Evolutionary conservation across 106 monocot species (phyloP), one percentile per base, ranked within the genome.

Genomic region (Acorus gramineus): DNA sequence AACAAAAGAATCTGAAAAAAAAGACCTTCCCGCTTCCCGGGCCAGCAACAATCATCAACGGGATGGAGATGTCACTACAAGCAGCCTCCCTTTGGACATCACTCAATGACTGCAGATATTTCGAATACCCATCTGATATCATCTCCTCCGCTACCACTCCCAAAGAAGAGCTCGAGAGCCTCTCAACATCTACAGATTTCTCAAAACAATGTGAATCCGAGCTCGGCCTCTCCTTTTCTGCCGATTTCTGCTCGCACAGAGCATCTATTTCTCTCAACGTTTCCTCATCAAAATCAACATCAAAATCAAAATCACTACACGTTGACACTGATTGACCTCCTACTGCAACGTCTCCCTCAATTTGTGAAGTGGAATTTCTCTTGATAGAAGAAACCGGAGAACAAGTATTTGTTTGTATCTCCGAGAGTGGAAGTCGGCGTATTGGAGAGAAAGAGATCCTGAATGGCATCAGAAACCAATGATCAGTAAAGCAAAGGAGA

Each of bases 11-110:
- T 67, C n/a, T 7, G 11, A 1, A 55, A n/a, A 57, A 54, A 13
- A 6, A 62, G n/a, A 86, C 94, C 90, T 95, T 95, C 73, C 94
- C 90, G 55, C 94, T 95, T 60, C 94, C 94, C 4, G 90, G 94
- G 4, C 86, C 90, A 0, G 94, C 94, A 6, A 90, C 79, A 14
- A 95, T 90, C 86, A 95, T 80, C 74, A 95, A 62, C 8, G 94
- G 94, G 42, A 82, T 55, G 3, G 77, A 61, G 42, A 90, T 78
- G 56, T 86, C 81, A 44, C 75, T 69, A 68, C 86, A 90, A 54
- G 90, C 81, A 0, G 90, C 94, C 66, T 86, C 90, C 56, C 81
- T 86, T 69, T 95, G 94, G 6, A 59, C 78, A 54, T 90, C 84
- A 52, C 84, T 95, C 70, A 95, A 59, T n/a, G 76, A 77, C 52